Evolutionary conservation across 2,329 filamentous ascomycete genomes (phyloP), one percentile per base, ranked within the genome.

Genomic region (Exophiala phaeomuriformis): DNA sequence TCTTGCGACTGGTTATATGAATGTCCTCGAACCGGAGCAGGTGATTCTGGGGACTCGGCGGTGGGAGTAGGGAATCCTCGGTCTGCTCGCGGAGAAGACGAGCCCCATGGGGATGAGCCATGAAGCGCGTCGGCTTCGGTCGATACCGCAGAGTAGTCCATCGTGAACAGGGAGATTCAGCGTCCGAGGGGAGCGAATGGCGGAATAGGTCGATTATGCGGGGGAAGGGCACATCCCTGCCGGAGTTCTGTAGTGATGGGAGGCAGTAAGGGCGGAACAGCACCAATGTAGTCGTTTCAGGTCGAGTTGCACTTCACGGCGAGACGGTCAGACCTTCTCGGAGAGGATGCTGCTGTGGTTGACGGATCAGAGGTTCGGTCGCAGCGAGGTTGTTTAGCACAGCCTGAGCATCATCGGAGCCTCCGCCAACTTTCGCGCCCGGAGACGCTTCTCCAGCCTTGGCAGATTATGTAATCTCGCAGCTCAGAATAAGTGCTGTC

Each of bases 121-220:
- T 73, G 73, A 42, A 79, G 77, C 64, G 80, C 75, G 51, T 82
- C 80, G 32, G 77, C 74, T 63, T 84, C 80, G 61, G 78, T 71
- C 50, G 76, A 72, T 48, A 80, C 71, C 33, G 74, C 67, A 52
- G 82, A 82, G 68, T 86, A 87, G 67, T 87, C 84, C 84, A 87
- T 87, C 47, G 41, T 57, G 63, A 33, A 27, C 36, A 19, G 32
- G 10, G 9, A 47, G 44, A 3, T 30, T 46, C 4, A 5, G 44
- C 44, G 32, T 9, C 44, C 5, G 5, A 19, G 12, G 19, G 32
- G 42, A 46, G 45, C 9, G 36, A n/a, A 44, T 31, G 47, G 32
- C 41, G 37, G 12, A 42, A 10, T 12, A 27, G 28, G 50, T 52
- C 39, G 37, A 44, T 51, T 31, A 58, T 50, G 49, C 41, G 46